Conservation (phyloP, 139 green algal genomes). For the Pseudopediastrum boryanum region DNA sequence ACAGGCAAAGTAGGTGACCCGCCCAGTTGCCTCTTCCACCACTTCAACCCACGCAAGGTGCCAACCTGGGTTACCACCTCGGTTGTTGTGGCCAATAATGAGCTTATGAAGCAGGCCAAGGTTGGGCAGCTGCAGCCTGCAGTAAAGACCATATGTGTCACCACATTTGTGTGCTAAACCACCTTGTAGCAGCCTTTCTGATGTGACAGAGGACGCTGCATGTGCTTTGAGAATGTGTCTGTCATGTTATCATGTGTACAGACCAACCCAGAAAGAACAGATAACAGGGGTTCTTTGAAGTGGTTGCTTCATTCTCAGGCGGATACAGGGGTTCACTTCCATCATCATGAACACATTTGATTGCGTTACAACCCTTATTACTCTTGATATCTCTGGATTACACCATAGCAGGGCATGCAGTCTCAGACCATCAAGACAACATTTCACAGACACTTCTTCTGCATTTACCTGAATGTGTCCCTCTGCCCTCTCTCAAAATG, state of each 20-base stretch:
- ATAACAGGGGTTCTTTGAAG: background rate
- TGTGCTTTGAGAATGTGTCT: background rate
- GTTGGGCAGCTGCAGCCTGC: conserved; percentile 59
- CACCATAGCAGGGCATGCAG: background rate
- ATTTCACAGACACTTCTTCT: background rate
- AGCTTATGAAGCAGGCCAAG: conserved; percentile 62
- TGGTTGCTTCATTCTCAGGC: background rate
- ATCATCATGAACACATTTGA: background rate
- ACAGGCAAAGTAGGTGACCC: background rate
- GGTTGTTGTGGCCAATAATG: conserved; percentile 67
- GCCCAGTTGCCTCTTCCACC: conserved; percentile 10
- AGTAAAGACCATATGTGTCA: too few species aligned
- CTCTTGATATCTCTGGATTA: background rate
- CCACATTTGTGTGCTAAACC: background rate
- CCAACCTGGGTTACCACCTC: conserved; percentile 47
- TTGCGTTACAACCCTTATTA: background rate
- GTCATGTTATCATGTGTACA: too few species aligned
- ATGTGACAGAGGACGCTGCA: background rate
- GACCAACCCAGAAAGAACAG: too few species aligned
- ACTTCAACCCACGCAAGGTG: conserved; percentile 66
- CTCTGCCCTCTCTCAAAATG: conserved; percentile 64
- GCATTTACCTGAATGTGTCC: conserved; percentile 63
- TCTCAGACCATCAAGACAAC: background rate
- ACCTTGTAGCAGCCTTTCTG: too few species aligned
- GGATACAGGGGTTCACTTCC: background rate